Evolutionary conservation across 345 rosid species (phyloP), one percentile per base, ranked within the genome.

Genomic region (Populus deltoides): DNA sequence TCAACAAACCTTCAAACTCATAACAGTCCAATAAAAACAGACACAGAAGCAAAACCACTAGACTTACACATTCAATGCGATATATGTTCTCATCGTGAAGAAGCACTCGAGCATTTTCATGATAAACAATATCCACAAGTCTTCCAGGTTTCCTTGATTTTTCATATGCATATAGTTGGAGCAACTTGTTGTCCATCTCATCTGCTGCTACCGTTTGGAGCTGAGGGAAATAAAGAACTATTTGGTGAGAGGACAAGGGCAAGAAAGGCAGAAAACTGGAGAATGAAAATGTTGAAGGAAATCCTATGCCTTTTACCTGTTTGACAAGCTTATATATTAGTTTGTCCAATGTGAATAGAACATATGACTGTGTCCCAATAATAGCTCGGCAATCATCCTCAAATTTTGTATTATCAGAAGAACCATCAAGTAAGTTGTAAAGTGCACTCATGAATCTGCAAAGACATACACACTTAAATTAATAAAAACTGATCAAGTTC

Each of bases 371-470:
- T 3, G 98, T 93, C 71, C 99, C 99, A 62, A 96, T 91, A 66
- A 94, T 92, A 84, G 97, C 93, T 38, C 97, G 94, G 74, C 99
- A 96, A 35, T 96, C 99, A 78, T 96, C 98, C 88, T 96, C 99
- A 75, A 94, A 96, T 86, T 94, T 96, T 1, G 94, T 81, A 81
- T 91, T 96, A 80, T 93, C 97, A 71, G 97, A 94, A 75, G 97
- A 89, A 62, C 99, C 99, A 82, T 94, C 97, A 25, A 96, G 92
- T 66, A 96, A 84, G 82, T 87, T 94, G 90, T 92, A 94, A 78
- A 96, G 95, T 69, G 98, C 97, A 79, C 86, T 84, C 91, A 89
- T 90, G 85, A 96, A 91, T 86, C 99, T 96, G 89, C 75, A 79
- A 65, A 33, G 38, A 31, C 20, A 24, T 8, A 47, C 15, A 24